Percentiles rank a stretch among this genome's conserved stretches.
Evolutionary conservation across 768 basidiomycete species (phyloP).

Genomic region (Butyriboletus loyo): DNA sequence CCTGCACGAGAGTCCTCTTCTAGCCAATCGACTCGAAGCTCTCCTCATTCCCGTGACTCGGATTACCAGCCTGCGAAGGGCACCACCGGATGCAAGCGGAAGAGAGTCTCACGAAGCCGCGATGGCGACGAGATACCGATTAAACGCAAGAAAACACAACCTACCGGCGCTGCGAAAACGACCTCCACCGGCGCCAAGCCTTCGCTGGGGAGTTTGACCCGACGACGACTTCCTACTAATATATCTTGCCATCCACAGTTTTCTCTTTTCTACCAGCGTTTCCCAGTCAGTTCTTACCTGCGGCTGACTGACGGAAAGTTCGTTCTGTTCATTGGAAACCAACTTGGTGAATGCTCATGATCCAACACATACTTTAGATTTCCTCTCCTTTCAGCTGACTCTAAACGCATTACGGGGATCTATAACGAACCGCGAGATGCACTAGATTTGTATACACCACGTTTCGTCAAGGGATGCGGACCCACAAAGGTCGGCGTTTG

Average conservation of each 20-base stretch:
- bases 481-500: conserved; percentile 70
- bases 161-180: not conserved
- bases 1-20: not conserved
- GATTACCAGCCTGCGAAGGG: conserved; percentile 19
- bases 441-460: conserved; percentile 74
- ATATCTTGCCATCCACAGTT: conserved; percentile 49
- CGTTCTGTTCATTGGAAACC: conserved; percentile 14
- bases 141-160: conserved; percentile 13
- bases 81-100: conserved; percentile 17
- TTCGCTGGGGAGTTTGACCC: conserved; percentile 9
- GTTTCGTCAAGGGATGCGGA: conserved; percentile 71
- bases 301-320: conserved; percentile 40
- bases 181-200: not conserved
- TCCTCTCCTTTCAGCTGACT: conserved; percentile 13
- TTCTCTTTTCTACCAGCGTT: conserved; percentile 66
- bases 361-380: conserved; percentile 13
- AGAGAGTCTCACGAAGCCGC: conserved; percentile 5
- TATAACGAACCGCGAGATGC: conserved; percentile 59
- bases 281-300: conserved; percentile 60
- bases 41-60: not conserved
- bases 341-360: not conserved
- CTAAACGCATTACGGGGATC: conserved; percentile 36
- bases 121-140: conserved; percentile 7
- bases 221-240: conserved; percentile 50
- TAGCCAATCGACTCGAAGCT: conserved; percentile 1